These are phyloP conservation scores for Juglanconis oblonga DNA, from an alignment of 2,329 filamentous ascomycete genomes.

Conservation along the genomic window DNA sequence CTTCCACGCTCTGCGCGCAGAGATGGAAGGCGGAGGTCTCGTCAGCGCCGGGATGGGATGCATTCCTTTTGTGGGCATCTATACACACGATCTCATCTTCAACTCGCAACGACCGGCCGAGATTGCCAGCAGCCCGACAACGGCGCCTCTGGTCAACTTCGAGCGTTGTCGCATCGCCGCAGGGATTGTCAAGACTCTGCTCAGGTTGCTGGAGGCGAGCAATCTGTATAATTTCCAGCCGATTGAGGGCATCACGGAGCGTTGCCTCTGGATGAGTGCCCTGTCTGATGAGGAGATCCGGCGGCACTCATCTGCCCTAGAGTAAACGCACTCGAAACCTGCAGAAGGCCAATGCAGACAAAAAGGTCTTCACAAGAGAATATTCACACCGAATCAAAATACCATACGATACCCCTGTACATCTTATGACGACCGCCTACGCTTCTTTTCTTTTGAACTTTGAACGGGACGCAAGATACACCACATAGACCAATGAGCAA, in stretches of 20 bases:
- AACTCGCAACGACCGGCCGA: conserved; percentile 76
- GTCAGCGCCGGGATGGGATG: conserved; percentile 62
- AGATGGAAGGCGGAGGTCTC: conserved; percentile 69
- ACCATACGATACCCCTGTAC: neutral
- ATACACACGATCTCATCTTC: conserved; percentile 80
- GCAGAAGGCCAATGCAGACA: neutral
- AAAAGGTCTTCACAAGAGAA: neutral
- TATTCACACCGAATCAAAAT: neutral
- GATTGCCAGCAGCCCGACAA: conserved; percentile 64
- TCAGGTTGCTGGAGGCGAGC: conserved; percentile 77
- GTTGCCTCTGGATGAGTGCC: conserved; percentile 83
- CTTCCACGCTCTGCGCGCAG: conserved; percentile 71
- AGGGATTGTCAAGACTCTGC: conserved; percentile 73
- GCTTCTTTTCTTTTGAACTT: neutral
- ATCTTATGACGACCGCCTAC: neutral
- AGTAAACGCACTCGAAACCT: conserved; percentile 29
- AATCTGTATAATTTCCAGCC: conserved; percentile 71
- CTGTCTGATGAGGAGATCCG: conserved; percentile 73
- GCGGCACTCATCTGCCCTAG: conserved; percentile 47
- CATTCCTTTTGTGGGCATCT: conserved; percentile 80
- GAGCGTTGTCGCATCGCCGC: conserved; percentile 76
- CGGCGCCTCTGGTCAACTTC: conserved; percentile 75
- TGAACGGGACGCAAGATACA: neutral
- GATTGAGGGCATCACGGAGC: conserved; percentile 72
- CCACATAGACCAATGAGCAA: neutral